Percentiles rank a stretch among this genome's conserved stretches.
phyloP scores from a whole-genome alignment of 352 stramenopile species.

The Phytophthora agathidicida region DNA sequence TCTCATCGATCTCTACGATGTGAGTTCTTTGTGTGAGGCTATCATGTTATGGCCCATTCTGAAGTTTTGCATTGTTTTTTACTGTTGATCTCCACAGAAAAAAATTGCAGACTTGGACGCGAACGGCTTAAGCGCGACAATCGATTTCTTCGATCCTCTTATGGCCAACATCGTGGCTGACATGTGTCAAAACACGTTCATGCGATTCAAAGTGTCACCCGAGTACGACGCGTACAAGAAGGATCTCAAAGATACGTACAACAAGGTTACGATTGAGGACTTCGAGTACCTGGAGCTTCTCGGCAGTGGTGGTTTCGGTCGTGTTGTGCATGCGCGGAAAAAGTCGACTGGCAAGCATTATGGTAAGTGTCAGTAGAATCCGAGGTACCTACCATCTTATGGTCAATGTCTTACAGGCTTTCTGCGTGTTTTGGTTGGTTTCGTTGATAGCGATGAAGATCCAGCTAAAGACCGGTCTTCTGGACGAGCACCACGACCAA shows the following conservation, averaged over 20 bases:
- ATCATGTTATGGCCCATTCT: slow-evolving; percentile 5
- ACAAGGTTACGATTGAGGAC: slow-evolving; percentile 84
- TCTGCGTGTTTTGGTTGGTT: slow-evolving; percentile 13
- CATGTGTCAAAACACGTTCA: slow-evolving; percentile 84
- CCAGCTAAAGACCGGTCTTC: slow-evolving; percentile 88
- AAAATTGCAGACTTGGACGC: slow-evolving; percentile 59
- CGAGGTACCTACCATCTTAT: background rate
- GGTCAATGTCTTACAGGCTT: background rate
- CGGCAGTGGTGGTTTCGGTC: slow-evolving; percentile 91
- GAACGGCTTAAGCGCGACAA: slow-evolving; percentile 40
- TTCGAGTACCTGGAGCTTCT: slow-evolving; percentile 88
- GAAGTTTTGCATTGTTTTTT: background rate
- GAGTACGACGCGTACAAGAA: slow-evolving; percentile 80
- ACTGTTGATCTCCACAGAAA: slow-evolving; percentile 66
- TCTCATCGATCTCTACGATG: slow-evolving; percentile 70
- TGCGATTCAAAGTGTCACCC: slow-evolving; percentile 73
- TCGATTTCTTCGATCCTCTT: slow-evolving; percentile 74
- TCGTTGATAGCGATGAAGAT: slow-evolving; percentile 91
- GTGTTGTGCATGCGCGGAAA: slow-evolving; percentile 90
- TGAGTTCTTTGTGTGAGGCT: slow-evolving; percentile 35
- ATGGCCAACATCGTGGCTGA: slow-evolving; percentile 74
- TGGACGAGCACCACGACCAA: slow-evolving; percentile 88
- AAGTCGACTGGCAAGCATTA: slow-evolving; percentile 92
- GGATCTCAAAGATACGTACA: slow-evolving; percentile 87
- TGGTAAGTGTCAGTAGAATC: slow-evolving; percentile 36